These are phyloP conservation scores for Colletotrichum melonis DNA, from an alignment of 2,329 filamentous ascomycete genomes.

Conservation along the genomic window DNA sequence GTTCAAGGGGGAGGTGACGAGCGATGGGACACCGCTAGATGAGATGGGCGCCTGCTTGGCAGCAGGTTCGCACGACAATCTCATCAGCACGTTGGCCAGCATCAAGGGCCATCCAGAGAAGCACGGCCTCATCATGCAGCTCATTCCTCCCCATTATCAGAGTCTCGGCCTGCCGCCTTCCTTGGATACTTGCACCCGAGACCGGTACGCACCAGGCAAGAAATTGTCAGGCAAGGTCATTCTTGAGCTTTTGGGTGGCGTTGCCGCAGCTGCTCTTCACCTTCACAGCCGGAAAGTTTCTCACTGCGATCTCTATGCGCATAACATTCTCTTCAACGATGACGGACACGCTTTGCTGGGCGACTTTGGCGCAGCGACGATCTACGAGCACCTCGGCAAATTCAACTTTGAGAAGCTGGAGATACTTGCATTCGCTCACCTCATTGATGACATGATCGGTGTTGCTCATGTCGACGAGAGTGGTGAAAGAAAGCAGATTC, in stretches of 20 bases:
- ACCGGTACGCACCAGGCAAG: conserved; percentile 49
- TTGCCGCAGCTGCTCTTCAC: conserved; percentile 55
- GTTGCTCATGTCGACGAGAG: conserved; percentile 41
- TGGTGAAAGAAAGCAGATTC: conserved; percentile 1
- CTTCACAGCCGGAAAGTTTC: conserved; percentile 55
- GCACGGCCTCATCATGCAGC: conserved; percentile 57
- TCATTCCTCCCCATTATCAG: conserved; percentile 55
- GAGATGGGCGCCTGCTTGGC: conserved; percentile 60
- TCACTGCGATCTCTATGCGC: conserved; percentile 60
- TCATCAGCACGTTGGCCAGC: conserved; percentile 57
- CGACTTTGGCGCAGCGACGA: conserved; percentile 60
- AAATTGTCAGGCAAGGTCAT: conserved; percentile 44
- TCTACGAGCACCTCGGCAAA: conserved; percentile 47
- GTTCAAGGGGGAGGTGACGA: conserved; percentile 59
- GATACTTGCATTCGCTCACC: conserved; percentile 58
- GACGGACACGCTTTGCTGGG: conserved; percentile 57
- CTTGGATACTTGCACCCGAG: conserved; percentile 57
- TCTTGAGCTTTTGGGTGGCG: conserved; percentile 50
- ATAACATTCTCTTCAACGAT: conserved; percentile 56
- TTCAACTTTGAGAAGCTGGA: conserved; percentile 54
- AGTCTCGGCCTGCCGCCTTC: conserved; percentile 57
- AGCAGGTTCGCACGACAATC: conserved; percentile 57
- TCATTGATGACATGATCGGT: conserved; percentile 57
- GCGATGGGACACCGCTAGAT: conserved; percentile 59
- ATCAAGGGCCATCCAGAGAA: conserved; percentile 54